Evolutionary conservation across 2,329 filamentous ascomycete genomes (phyloP).

Genomic region (Berkeleyomyces basicola): DNA sequence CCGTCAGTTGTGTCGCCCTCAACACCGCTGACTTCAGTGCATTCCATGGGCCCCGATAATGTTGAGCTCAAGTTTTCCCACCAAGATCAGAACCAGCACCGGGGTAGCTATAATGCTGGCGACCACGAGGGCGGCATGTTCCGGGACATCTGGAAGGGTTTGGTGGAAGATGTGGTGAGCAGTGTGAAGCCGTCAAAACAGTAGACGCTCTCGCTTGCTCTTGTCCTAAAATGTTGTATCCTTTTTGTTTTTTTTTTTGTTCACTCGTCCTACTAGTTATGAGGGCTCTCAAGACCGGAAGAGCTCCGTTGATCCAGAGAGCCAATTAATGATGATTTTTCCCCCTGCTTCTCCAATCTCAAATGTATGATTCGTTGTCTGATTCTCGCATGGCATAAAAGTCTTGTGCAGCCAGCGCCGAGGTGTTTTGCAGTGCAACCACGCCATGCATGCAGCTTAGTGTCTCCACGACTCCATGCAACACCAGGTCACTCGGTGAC

Average conservation of each 20-base stretch:
- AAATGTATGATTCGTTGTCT: not conserved
- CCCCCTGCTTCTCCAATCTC: not conserved
- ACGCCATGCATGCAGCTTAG: not conserved
- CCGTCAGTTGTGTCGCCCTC: slow-evolving; percentile 35
- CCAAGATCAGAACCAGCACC: slow-evolving; percentile 18
- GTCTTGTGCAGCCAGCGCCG: not conserved
- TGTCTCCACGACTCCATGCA: no score
- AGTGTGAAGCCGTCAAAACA: slow-evolving; percentile 2
- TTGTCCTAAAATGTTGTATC: not conserved
- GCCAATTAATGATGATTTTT: slow-evolving; percentile 1
- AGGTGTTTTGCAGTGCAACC: not conserved
- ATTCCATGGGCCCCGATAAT: slow-evolving; percentile 39
- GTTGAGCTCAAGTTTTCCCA: slow-evolving; percentile 38
- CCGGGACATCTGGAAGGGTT: slow-evolving; percentile 37
- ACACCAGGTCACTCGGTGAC: no score
- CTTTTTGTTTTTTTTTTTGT: not conserved
- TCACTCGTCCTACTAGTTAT: not conserved
- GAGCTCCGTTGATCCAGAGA: not conserved
- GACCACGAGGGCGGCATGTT: slow-evolving; percentile 28
- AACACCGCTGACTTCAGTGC: slow-evolving; percentile 38
- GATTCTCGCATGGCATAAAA: not conserved
- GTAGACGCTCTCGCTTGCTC: not conserved
- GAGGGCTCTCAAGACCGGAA: slow-evolving; percentile 3
- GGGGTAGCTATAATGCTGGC: slow-evolving; percentile 15
- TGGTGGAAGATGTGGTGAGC: slow-evolving; percentile 33